Base-by-base conservation (phyloP, 345 rosid species). In the Acer yangbiense region DNA sequence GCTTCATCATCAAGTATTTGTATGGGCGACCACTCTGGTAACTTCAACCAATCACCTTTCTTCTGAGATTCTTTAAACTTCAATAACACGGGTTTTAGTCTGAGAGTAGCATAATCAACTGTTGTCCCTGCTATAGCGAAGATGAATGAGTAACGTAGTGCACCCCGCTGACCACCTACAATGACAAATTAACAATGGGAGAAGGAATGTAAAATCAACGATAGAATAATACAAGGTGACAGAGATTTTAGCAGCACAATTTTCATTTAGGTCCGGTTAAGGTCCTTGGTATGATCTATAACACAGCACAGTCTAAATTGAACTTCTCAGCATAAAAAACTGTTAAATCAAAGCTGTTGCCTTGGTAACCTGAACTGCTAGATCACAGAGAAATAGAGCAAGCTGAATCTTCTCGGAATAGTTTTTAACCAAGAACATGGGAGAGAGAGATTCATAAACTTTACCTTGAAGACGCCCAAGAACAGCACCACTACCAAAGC, bases 11-110 rank as follows among this genome's bases (percentile, higher is more conserved):
- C 93, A 2, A 93, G 94, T 68, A 91, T 82, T 88, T 89, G 90
- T 73, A 95, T 90, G 32, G 98, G 94, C 77, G 84, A 95, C 95
- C 98, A 95, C 68, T 90, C 94, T 18, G 97, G 94, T 79, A 93
- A 85, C 79, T 88, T 89, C 71, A 87, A 60, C 79, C 86, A 82
- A 11, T 79, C 81, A 32, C 69, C 85, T 23, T 74, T 76, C 77
- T 76, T 80, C 74, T 72, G 77, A 14, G 84, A 82, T 60, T 86
- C 85, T 17, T 60, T 78, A 18, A 77, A 77, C 60, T 68, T 82
- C 84, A 58, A 82, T 43, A 86, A 29, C 9, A 73, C 43, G 3
- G 93, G 88, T 80, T 85, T 83, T 81, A 90, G 83, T 68, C 71
- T 89, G 60, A 85, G 86, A 4, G 71, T 65, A 32, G 95, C 88